These are phyloP conservation scores for Amphirosellinia nigrospora DNA, from an alignment of 495 filamentous ascomycete species.

Conservation along the genomic window DNA sequence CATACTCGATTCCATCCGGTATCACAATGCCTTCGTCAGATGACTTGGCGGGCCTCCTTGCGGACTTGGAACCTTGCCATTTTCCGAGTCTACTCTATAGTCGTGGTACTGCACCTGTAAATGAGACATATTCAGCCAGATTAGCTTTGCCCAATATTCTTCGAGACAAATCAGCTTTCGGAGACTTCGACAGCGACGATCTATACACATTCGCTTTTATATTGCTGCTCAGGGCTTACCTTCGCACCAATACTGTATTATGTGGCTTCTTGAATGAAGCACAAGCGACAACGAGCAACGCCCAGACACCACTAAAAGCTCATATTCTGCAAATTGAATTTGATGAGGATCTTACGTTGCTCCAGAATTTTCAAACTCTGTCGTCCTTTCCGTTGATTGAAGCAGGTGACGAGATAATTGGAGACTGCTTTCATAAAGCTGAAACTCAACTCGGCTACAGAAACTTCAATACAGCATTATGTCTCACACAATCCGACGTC, in stretches of 20 bases:
- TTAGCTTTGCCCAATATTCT: not conserved
- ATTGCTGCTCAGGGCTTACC: conserved; percentile 1
- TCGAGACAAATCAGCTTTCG: not conserved
- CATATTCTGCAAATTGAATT: not conserved
- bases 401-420: not conserved
- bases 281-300: not conserved
- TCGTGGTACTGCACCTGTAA: not conserved
- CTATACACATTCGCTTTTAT: not conserved
- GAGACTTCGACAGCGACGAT: not conserved
- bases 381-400: not conserved
- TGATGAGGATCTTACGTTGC: not conserved
- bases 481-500: not conserved
- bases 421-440: not conserved
- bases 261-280: conserved; percentile 6
- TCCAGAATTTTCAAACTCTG: not conserved
- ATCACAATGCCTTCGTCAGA: not conserved
- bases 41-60: not conserved
- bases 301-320: not conserved
- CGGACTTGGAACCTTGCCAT: not conserved
- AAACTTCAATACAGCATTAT: not conserved
- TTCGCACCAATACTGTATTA: not conserved
- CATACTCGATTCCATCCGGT: not conserved
- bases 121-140: conserved; percentile 3
- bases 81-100: not conserved
- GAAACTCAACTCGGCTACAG: not conserved